phyloP scores from a whole-genome alignment of 1,284 basidiomycete genomes.

The Ustilago bromivora region DNA sequence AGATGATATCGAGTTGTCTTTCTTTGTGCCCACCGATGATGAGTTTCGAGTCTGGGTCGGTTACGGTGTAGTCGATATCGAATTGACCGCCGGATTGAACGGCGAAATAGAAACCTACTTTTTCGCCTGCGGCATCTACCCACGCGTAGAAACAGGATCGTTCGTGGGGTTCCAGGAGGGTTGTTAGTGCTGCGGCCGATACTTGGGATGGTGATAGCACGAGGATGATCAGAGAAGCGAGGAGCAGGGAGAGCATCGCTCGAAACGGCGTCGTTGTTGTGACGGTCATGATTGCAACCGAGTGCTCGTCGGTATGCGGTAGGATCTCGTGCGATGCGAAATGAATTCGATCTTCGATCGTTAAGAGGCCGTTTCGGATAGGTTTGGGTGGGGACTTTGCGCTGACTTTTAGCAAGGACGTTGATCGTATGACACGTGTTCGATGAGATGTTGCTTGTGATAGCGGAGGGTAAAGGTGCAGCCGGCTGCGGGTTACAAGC shows the following conservation, averaged over 20 bases:
- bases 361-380: too few species aligned
- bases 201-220: not conserved
- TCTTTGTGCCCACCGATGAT: constrained; percentile 87
- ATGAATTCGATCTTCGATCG: too few species aligned
- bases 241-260: not conserved
- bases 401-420: not conserved
- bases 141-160: constrained; percentile 94
- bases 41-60: constrained; percentile 86
- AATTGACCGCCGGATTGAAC: constrained; percentile 97
- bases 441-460: not conserved
- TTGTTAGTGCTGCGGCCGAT: constrained; percentile 81
- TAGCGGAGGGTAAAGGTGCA: not conserved
- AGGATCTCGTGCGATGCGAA: too few species aligned
- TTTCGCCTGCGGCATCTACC: constrained; percentile 92
- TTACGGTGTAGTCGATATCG: constrained; percentile 94
- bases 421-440: not conserved
- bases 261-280: not conserved
- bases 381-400: too few species aligned
- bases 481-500: not conserved
- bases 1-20: constrained; percentile 94
- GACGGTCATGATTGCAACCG: not conserved
- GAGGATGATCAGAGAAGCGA: constrained; percentile 4
- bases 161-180: constrained; percentile 85
- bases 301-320: too few species aligned
- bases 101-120: constrained; percentile 80